Evolutionary conservation across 2,329 filamentous ascomycete species (phyloP).

Genomic region (Talaromyces verruculosus): DNA sequence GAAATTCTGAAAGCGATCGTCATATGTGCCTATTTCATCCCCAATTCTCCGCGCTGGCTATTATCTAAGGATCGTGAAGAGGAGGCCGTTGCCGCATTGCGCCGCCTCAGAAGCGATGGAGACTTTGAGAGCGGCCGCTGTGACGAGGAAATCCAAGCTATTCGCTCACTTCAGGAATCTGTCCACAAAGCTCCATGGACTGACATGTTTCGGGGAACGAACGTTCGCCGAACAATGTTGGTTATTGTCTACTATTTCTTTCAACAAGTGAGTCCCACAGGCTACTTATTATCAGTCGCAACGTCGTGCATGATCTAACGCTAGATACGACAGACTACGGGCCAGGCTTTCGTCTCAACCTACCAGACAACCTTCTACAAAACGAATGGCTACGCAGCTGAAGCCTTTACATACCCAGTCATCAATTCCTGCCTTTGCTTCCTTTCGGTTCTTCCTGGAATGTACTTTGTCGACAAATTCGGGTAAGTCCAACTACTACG

Average conservation of each 20-base stretch:
- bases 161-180: constrained; percentile 3
- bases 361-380: constrained; percentile 26
- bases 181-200: constrained; percentile 24
- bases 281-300: background rate
- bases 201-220: constrained; percentile 23
- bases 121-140: constrained; percentile 1
- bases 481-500: constrained; percentile 9
- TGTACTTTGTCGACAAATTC: background rate
- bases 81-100: constrained; percentile 54
- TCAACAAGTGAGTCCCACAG: background rate
- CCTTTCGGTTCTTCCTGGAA: background rate
- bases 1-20: constrained; percentile 19
- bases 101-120: constrained; percentile 17
- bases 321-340: constrained; percentile 14
- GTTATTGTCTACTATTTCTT: constrained; percentile 23
- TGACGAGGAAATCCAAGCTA: background rate
- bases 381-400: constrained; percentile 20
- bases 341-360: constrained; percentile 26
- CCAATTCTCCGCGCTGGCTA: constrained; percentile 61
- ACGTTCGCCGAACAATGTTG: constrained; percentile 24
- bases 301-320: background rate
- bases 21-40: constrained; percentile 52
- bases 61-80: constrained; percentile 43
- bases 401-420: constrained; percentile 25
- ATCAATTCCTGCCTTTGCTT: constrained; percentile 20